These are phyloP conservation scores for Coniosporium apollinis DNA, from an alignment of 495 filamentous ascomycete species.

Conservation along the genomic window DNA sequence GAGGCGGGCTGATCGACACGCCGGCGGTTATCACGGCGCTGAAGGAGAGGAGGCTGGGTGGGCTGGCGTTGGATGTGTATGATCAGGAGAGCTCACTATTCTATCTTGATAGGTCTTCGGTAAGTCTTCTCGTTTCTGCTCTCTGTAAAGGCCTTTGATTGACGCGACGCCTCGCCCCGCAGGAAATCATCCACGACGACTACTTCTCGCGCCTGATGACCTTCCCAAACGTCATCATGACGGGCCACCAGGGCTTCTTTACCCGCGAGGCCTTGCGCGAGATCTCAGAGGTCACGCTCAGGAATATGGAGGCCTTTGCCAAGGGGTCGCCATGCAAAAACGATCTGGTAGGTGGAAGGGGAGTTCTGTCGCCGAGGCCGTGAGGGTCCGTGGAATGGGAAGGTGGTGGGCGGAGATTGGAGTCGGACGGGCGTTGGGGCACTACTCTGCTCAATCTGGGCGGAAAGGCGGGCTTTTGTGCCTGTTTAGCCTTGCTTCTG, in stretches of 20 bases:
- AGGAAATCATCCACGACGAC: conserved; percentile 57
- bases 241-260: conserved; percentile 56
- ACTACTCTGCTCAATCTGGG: too few species aligned
- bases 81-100: conserved; percentile 39
- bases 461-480: too few species aligned
- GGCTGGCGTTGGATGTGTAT: conserved; percentile 41
- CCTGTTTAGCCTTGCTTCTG: too few species aligned
- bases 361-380: too few species aligned
- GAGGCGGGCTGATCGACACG: conserved; percentile 60
- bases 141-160: too few species aligned
- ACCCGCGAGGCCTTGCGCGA: conserved; percentile 47
- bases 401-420: too few species aligned
- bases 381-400: too few species aligned
- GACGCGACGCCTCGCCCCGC: conserved; percentile 44
- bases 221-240: conserved; percentile 52
- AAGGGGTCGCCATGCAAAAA: too few species aligned
- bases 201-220: conserved; percentile 50
- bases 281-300: conserved; percentile 44
- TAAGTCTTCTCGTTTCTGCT: too few species aligned
- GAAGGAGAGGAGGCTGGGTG: conserved; percentile 37
- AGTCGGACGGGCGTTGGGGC: too few species aligned
- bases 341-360: too few species aligned
- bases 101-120: too few species aligned
- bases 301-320: conserved; percentile 29
- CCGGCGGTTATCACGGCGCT: conserved; percentile 39